Conservation (phyloP, 768 basidiomycete species). For the Pisolithus marmoratus region DNA sequence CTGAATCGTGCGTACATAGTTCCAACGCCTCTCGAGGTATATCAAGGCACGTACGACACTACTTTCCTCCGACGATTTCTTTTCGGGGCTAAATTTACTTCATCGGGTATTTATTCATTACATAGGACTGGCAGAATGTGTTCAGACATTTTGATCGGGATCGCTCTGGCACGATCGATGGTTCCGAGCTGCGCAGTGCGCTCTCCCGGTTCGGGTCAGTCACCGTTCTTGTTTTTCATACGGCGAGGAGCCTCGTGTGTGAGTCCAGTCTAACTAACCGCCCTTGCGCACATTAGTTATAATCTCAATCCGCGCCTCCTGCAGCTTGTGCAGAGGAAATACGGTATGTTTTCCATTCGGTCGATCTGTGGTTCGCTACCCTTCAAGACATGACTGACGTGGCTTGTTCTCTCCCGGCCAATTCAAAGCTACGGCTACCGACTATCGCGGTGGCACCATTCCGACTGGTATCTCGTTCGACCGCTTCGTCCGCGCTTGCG, state of each 20-base stretch:
- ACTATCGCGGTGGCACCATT: conserved; percentile 27
- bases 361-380: background rate
- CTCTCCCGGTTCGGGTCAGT: conserved; percentile 67
- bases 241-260: too few species aligned
- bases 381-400: too few species aligned
- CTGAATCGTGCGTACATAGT: conserved; percentile 31
- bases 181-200: conserved; percentile 59
- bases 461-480: conserved; percentile 74
- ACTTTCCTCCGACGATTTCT: background rate
- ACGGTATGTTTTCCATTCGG: conserved; percentile 42
- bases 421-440: conserved; percentile 49
- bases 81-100: background rate
- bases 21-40: conserved; percentile 76
- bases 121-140: conserved; percentile 76
- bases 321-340: conserved; percentile 68
- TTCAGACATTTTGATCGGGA: conserved; percentile 85
- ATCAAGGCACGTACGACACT: conserved; percentile 44
- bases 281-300: conserved; percentile 34
- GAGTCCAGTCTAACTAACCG: background rate
- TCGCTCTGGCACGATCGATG: conserved; percentile 74
- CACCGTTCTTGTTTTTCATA: background rate
- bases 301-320: conserved; percentile 65
- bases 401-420: conserved; percentile 39
- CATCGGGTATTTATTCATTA: background rate
- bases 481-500: conserved; percentile 82